phyloP scores from a whole-genome alignment of 805 yeast genomes.

The Yamadazyma ubonensis region DNA sequence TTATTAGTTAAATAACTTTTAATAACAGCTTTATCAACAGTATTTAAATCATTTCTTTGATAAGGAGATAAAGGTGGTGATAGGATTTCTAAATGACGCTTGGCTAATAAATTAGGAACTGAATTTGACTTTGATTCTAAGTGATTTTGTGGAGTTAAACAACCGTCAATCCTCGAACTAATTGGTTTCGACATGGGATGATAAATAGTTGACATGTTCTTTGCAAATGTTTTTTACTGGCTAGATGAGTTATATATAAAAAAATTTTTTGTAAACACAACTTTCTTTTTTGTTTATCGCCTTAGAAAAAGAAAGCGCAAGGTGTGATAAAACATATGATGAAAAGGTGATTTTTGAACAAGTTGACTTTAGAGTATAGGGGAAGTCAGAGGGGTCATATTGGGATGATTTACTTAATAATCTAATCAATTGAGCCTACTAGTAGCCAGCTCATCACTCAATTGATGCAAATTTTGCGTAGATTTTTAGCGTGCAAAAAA shows the following conservation, averaged over 20 bases:
- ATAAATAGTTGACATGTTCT: conserved; percentile 28
- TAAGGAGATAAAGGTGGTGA: conserved; percentile 49
- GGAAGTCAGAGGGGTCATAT: too few relatives aligned
- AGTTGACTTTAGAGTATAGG: neutral
- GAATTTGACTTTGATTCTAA: conserved; percentile 2
- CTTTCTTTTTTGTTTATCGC: conserved; percentile 12
- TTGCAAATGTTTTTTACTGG: neutral
- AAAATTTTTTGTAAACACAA: conserved; percentile 11
- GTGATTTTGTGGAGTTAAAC: conserved; percentile 14
- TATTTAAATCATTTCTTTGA: conserved; percentile 20
- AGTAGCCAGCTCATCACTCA: conserved; percentile 7
- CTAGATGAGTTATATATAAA: conserved; percentile 12
- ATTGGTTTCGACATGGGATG: conserved; percentile 29
- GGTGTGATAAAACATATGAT: too few relatives aligned
- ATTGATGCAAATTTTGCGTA: conserved; percentile 9
- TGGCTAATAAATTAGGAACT: neutral
- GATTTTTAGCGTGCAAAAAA: neutral
- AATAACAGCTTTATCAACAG: conserved; percentile 8
- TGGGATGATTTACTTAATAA: too few relatives aligned
- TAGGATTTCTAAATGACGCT: conserved; percentile 27
- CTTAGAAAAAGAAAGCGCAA: conserved; percentile 10
- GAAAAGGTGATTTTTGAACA: neutral
- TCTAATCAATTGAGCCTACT: neutral
- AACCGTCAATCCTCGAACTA: conserved; percentile 11
- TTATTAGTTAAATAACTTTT: conserved; percentile 21